A percentile compares a stretch with the other conserved stretches of the same genome.
These are phyloP conservation scores for Metschnikowia gruessii DNA, from an alignment of 805 yeast species.

Conservation along the genomic window DNA sequence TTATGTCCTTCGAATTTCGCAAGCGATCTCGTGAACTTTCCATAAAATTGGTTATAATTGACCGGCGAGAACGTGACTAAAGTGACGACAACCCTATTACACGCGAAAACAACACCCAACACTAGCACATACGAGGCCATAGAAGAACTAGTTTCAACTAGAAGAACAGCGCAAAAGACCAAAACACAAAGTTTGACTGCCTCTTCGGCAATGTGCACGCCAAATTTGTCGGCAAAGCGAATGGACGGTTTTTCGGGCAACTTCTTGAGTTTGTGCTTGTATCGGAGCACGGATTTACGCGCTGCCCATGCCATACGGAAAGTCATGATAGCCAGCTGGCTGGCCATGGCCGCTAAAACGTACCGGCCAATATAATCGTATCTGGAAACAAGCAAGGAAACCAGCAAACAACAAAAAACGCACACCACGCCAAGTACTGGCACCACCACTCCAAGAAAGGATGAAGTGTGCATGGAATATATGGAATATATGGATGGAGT, in stretches of 20 bases:
- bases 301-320: constrained; percentile 7
- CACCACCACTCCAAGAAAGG: constrained; percentile 5
- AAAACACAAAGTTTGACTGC: constrained; percentile 2
- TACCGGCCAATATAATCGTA: not conserved
- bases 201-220: constrained; percentile 14
- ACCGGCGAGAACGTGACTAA: constrained; percentile 15
- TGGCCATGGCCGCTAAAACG: constrained; percentile 3
- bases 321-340: constrained; percentile 7
- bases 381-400: not conserved
- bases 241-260: constrained; percentile 13
- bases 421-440: constrained; percentile 2
- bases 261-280: not conserved
- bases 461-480: constrained; percentile 8
- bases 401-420: not conserved
- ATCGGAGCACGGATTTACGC: constrained; percentile 6
- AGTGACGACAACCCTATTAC: constrained; percentile 11
- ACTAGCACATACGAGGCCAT: constrained; percentile 7
- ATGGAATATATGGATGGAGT: no score
- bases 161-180: constrained; percentile 1
- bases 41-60: constrained; percentile 8
- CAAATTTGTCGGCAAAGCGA: constrained; percentile 9
- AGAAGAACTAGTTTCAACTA: not conserved
- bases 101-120: constrained; percentile 10
- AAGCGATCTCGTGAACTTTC: constrained; percentile 8
- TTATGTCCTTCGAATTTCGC: constrained; percentile 2